These are phyloP conservation scores for Zymoseptoria crescenta DNA, from an alignment of 2,329 filamentous ascomycete genomes.

Conservation along the genomic window DNA sequence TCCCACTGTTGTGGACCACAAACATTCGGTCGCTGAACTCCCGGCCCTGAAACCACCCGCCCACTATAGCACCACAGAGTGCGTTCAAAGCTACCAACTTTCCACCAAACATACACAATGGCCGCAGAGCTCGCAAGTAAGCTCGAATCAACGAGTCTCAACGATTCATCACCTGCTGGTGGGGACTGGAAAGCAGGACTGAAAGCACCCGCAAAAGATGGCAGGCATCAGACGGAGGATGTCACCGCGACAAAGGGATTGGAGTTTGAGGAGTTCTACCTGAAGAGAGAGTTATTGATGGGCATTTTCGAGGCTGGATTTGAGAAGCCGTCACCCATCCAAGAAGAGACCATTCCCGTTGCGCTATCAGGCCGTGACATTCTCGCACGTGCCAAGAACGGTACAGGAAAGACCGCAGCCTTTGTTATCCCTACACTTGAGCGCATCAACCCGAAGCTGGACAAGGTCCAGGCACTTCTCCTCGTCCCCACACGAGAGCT, in stretches of 20 bases:
- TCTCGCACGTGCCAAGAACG: slow-evolving; percentile 93
- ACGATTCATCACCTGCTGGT: slow-evolving; percentile 43
- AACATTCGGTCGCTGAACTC: not conserved
- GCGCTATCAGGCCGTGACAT: slow-evolving; percentile 92
- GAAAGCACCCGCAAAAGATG: slow-evolving; percentile 66
- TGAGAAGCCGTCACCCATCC: slow-evolving; percentile 96
- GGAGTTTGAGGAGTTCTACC: slow-evolving; percentile 93
- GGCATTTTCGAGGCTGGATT: slow-evolving; percentile 98
- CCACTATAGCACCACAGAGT: not conserved
- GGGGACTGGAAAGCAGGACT: slow-evolving; percentile 69
- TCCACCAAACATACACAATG: slow-evolving; percentile 29
- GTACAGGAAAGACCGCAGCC: slow-evolving; percentile 95
- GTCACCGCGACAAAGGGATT: slow-evolving; percentile 96
- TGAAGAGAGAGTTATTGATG: slow-evolving; percentile 95
- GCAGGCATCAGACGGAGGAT: slow-evolving; percentile 83
- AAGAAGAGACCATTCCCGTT: slow-evolving; percentile 98
- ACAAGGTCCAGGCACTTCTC: slow-evolving; percentile 93
- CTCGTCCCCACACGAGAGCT: slow-evolving; percentile 94
- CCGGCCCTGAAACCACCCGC: not conserved
- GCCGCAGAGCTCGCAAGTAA: slow-evolving; percentile 47
- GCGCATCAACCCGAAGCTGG: slow-evolving; percentile 91
- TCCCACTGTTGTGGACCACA: not conserved
- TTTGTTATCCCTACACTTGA: slow-evolving; percentile 95
- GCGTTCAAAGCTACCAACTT: not conserved
- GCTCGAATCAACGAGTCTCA: slow-evolving; percentile 48